phyloP scores from a whole-genome alignment of 2,329 filamentous ascomycete genomes.

The Aspergillus japonicus region DNA sequence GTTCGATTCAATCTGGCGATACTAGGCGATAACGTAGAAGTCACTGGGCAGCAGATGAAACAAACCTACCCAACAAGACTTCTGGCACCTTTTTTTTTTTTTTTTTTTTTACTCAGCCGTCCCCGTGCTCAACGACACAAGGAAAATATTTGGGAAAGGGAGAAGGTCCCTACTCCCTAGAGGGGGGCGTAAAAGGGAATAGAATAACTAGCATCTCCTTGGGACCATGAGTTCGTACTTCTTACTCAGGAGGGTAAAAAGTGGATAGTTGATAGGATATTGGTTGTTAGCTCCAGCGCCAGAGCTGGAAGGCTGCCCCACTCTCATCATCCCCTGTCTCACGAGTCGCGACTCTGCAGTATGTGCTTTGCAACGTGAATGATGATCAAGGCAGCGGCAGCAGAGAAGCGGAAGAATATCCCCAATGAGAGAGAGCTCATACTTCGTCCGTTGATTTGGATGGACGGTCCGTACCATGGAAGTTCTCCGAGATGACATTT shows the following conservation, averaged over 20 bases:
- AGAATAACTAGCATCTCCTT: not conserved
- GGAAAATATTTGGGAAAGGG: not conserved
- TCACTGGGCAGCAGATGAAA: not conserved
- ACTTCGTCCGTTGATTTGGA: not conserved
- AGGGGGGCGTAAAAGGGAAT: not conserved
- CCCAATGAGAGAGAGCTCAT: not conserved
- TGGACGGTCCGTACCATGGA: not conserved
- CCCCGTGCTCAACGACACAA: not conserved
- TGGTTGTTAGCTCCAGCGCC: not conserved
- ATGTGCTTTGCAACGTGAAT: not conserved
- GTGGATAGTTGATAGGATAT: constrained; percentile 4
- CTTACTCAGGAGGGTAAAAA: constrained; percentile 2
- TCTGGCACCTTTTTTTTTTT: not conserved
- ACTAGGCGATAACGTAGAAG: not conserved
- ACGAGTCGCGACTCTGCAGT: not conserved
- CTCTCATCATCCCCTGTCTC: constrained; percentile 7
- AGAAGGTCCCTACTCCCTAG: not conserved
- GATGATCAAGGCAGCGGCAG: not conserved
- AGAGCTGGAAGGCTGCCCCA: not conserved
- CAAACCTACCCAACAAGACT: not conserved
- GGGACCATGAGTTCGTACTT: constrained; percentile 1
- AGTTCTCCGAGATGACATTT: not conserved
- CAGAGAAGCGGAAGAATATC: not conserved
- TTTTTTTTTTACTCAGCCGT: not conserved
- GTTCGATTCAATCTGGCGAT: not conserved